Evolutionary conservation across 495 filamentous ascomycete species (phyloP).

Genomic region (Cercophora sp.): DNA sequence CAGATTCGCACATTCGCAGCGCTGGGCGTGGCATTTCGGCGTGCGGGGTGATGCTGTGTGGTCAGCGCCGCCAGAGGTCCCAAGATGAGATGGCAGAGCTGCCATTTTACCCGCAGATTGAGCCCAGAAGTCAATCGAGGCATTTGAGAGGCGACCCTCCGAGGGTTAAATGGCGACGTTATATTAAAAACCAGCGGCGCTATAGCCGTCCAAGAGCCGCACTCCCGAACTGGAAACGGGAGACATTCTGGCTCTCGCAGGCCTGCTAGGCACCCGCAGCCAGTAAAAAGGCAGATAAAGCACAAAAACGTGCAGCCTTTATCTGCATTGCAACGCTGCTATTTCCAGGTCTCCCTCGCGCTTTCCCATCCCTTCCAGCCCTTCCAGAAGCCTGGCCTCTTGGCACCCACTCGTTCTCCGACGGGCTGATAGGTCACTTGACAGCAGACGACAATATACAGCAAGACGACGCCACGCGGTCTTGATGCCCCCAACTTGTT

Average conservation of each 20-base stretch:
- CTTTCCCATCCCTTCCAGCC: not conserved
- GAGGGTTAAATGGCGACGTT: slow-evolving; percentile 24
- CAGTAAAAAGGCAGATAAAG: not conserved
- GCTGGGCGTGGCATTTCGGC: slow-evolving; percentile 3
- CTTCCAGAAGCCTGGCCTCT: slow-evolving; percentile 13
- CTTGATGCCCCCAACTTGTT: no score
- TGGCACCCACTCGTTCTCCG: no score
- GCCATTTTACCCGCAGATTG: slow-evolving; percentile 32
- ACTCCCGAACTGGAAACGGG: slow-evolving; percentile 17
- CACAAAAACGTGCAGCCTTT: slow-evolving; percentile 2
- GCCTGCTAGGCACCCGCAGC: not conserved
- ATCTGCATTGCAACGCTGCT: slow-evolving; percentile 11
- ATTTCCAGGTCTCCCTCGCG: slow-evolving; percentile 10
- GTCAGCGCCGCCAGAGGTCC: slow-evolving; percentile 6
- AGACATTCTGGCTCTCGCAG: not conserved
- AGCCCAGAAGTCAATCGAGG: slow-evolving; percentile 10
- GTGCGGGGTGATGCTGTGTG: no score
- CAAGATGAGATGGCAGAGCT: slow-evolving; percentile 11
- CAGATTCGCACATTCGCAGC: slow-evolving; percentile 5
- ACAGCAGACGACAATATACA: not conserved
- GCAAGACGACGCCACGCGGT: no score
- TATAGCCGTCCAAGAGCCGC: slow-evolving; percentile 26
- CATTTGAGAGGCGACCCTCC: slow-evolving; percentile 18
- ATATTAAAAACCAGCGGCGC: slow-evolving; percentile 22
- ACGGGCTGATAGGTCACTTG: slow-evolving; percentile 7